Base-by-base conservation (phyloP, 2,329 filamentous ascomycete species). In the Aspergillus viridinutans region DNA sequence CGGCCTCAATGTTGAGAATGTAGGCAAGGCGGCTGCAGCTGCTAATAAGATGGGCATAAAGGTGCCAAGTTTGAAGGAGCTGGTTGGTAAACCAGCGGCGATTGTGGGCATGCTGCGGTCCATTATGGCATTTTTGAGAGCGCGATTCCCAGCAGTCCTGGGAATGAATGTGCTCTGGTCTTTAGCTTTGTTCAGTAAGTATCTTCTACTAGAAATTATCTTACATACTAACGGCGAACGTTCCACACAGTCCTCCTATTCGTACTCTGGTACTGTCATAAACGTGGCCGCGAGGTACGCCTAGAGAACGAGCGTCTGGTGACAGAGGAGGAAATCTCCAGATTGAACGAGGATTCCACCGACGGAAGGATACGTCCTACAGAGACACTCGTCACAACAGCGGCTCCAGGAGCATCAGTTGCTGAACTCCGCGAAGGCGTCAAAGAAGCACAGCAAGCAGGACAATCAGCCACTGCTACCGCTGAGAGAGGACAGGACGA, bases 261-360 rank as follows among this genome's bases (percentile, higher is more conserved):
- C 70, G 90, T 96, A 48, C 87, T 97, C 67, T 99, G 93, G 92
- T 99, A 97, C 77, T 97, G 92, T 77, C 89, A 97, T 76, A 97
- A 97, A 79, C 89, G 94, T 54, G 94, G 94, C 42, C 86, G 86
- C 48, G 93, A 99, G 77, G 87, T 86, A 6, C 85, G 94, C 52
- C 83, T 97, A 12, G 87, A 89, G 69, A 84, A 79, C 52, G 83
- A 84, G 61, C 75, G 78, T 14, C 70, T 80, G 17, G 73, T 79
- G 25, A 78, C 75, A 0, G 76, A 79, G 60, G 71, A 74, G 42
- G 77, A 80, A 61, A 73, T 78, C 26, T 64, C 60, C 26, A 70
- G 71, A 59, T 63, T 78, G 54, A 77, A 79, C 28, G 67, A 70
- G 43, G 67, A 75, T 4, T 55, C 62, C 2, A 64, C 66, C 28